Conservation (phyloP, 2,329 filamentous ascomycete species). For the Neonectria hederae region DNA sequence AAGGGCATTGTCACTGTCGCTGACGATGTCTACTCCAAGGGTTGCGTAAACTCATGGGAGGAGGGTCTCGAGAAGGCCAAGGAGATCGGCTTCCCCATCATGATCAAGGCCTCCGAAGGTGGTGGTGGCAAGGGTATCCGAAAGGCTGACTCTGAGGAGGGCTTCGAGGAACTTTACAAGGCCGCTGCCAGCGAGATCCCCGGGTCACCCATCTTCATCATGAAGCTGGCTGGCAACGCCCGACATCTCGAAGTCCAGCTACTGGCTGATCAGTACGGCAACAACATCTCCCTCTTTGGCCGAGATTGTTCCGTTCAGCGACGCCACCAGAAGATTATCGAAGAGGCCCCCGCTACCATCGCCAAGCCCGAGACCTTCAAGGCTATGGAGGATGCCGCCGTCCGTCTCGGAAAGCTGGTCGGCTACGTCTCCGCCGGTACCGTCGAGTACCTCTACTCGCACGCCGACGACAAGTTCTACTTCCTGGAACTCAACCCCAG, state of each 20-base stretch:
- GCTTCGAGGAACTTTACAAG: slow-evolving; percentile 89
- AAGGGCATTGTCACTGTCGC: slow-evolving; percentile 91
- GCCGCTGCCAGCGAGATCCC: slow-evolving; percentile 97
- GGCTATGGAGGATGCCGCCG: slow-evolving; percentile 95
- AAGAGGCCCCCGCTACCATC: slow-evolving; percentile 97
- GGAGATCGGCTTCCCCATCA: slow-evolving; percentile 97
- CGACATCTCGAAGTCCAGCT: slow-evolving; percentile 97
- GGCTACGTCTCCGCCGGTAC: slow-evolving; percentile 99
- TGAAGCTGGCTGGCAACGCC: slow-evolving; percentile 98
- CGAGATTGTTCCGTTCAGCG: slow-evolving; percentile 99
- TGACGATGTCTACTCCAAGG: slow-evolving; percentile 86
- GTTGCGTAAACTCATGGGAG: slow-evolving; percentile 88
- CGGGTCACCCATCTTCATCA: slow-evolving; percentile 99
- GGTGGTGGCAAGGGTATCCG: slow-evolving; percentile 99
- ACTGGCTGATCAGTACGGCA: slow-evolving; percentile 97
- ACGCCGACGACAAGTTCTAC: slow-evolving; percentile 98
- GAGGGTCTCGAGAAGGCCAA: slow-evolving; percentile 88
- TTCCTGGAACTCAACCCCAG: slow-evolving; percentile 98
- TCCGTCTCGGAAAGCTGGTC: slow-evolving; percentile 91
- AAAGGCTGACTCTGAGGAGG: slow-evolving; percentile 86
- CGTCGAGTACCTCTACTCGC: slow-evolving; percentile 98
- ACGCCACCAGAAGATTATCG: slow-evolving; percentile 99
- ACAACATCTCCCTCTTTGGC: slow-evolving; percentile 99
- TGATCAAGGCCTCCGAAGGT: slow-evolving; percentile 99
- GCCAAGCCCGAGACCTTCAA: slow-evolving; percentile 90